phyloP scores from a whole-genome alignment of 2,329 filamentous ascomycete genomes.

The Colletotrichum sojae region DNA sequence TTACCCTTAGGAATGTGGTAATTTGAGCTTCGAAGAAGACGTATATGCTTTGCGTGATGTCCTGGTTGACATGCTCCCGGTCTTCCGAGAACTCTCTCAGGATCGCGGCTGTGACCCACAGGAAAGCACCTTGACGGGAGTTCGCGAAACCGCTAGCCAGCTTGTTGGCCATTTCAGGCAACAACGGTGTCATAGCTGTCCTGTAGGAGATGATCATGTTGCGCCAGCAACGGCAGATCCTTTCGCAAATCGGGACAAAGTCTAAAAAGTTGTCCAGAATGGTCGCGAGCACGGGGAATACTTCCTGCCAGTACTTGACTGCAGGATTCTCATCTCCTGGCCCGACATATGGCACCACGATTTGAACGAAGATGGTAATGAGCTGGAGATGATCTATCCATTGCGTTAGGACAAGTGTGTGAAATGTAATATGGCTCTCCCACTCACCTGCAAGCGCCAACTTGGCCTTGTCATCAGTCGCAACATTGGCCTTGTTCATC shows the following conservation, averaged over 20 bases:
- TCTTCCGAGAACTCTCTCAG: conserved; percentile 96
- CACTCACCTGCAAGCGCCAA: conserved; percentile 83
- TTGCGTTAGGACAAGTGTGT: conserved; percentile 41
- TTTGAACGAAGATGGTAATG: conserved; percentile 90
- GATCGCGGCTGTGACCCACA: conserved; percentile 98
- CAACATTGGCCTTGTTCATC: conserved; percentile 88
- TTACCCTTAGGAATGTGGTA: conserved; percentile 87
- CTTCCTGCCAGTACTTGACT: conserved; percentile 96
- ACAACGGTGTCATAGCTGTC: conserved; percentile 86
- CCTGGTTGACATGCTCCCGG: conserved; percentile 83
- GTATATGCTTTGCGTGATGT: conserved; percentile 91
- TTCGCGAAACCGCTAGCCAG: conserved; percentile 86
- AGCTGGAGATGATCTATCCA: conserved; percentile 86
- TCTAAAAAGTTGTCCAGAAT: conserved; percentile 90
- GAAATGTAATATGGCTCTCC: not conserved
- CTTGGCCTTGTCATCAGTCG: conserved; percentile 86
- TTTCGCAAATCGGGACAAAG: conserved; percentile 91
- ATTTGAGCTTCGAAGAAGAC: conserved; percentile 96
- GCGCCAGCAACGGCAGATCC: conserved; percentile 95
- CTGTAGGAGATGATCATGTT: conserved; percentile 98
- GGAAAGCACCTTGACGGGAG: conserved; percentile 93
- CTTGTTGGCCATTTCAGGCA: conserved; percentile 89
- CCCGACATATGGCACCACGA: conserved; percentile 80
- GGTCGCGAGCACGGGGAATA: conserved; percentile 88
- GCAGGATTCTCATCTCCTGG: conserved; percentile 85